Evolutionary conservation across 192 early-diverging fungal genomes (phyloP), one percentile per base, ranked within the genome.

Genomic region (Coemansia sp.): DNA sequence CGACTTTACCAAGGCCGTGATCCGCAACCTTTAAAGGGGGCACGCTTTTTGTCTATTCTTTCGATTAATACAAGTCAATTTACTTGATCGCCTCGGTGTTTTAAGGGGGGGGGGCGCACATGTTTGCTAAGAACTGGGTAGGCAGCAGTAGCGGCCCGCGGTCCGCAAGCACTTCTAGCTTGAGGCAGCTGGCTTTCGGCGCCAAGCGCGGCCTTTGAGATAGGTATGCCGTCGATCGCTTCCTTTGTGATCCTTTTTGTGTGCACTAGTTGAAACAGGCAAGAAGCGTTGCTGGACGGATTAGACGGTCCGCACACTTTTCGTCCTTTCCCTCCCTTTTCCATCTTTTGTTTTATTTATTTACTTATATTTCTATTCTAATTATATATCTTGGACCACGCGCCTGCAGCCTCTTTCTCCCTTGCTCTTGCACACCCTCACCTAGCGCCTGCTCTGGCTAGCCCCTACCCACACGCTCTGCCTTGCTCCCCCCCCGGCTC

Each of bases 1-100:
- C 67, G 93, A 98, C 55, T 98, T 98, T 60, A 98, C 96, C 65
- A 75, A 82, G 58, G 92, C 90, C 48, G 86, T 98, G 65, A 92
- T 98, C 65, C 52, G 59, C 65, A 81, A 81, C 67, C 73, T 81
- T 14, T 79, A 63, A 52, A 19, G 50, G 8, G 15, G 11, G 8
- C 11, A 14, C 12, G n/a, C 41, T 43, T 11, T n/a, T 4, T 27
- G 11, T n/a, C 58, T 21, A 8, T 27, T 21, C 22, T 34, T 38
- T 26, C 26, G 26, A 22, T 17, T 24, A 22, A 53, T 57, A 19
- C 24, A n/a, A 32, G 29, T 50, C 12, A 27, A 50, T 7, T 50
- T 14, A 50, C 26, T 27, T 29, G 24, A 22, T 27, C 12, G 27
- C 46, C 46, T 27, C 46, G 46, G 46, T 24, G 27, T 15, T 50